Conservation (phyloP, 208 protist species). For the Leptomonas seymouri region DNA sequence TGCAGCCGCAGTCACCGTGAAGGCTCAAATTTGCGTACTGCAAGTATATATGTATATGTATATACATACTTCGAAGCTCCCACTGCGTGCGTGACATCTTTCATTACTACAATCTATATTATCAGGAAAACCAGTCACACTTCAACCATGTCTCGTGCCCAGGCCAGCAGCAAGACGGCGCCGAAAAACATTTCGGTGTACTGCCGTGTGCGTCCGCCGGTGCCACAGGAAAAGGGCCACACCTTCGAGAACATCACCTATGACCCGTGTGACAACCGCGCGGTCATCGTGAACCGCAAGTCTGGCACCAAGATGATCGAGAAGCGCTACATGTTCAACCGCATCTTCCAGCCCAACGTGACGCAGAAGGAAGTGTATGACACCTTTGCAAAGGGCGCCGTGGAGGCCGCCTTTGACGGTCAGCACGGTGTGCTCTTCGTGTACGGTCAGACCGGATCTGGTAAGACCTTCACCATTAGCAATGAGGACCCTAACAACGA, state of each 20-base stretch:
- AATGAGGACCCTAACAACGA: conserved; percentile 85
- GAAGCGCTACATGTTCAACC: conserved; percentile 80
- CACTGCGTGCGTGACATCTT: no score
- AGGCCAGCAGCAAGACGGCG: conserved; percentile 51
- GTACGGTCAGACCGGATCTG: conserved; percentile 92
- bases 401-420: conserved; percentile 88
- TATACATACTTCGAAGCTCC: no score
- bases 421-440: conserved; percentile 92
- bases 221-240: conserved; percentile 67
- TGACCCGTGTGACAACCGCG: conserved; percentile 47
- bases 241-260: conserved; percentile 78
- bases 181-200: conserved; percentile 90
- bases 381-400: conserved; percentile 68
- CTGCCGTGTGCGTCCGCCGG: conserved; percentile 80
- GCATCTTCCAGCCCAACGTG: conserved; percentile 56
- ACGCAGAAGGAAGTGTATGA: conserved; percentile 83
- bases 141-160: conserved; percentile 47
- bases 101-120: no score
- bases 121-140: no score
- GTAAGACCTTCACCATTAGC: conserved; percentile 93
- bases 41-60: no score
- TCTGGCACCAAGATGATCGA: conserved; percentile 34
- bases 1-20: no score
- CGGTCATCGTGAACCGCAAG: conserved; percentile 57
- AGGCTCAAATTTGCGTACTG: no score